Conservation (phyloP, 768 basidiomycete species). For the Boletus rufocinnamomeus region DNA sequence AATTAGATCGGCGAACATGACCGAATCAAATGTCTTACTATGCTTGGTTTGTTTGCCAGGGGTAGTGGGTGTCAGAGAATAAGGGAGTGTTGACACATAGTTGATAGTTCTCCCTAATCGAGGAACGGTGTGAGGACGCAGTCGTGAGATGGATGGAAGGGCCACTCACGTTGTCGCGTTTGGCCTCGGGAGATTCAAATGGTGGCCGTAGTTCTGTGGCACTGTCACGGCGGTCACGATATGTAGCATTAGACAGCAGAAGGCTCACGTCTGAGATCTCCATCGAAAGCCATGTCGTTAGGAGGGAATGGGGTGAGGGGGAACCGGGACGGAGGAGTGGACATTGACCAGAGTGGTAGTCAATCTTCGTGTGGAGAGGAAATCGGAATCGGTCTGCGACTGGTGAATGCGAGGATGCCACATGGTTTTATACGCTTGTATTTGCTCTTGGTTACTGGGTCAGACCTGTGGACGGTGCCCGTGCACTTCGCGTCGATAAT, state of each 20-base stretch:
- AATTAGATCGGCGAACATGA: background rate
- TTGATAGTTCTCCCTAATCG: background rate
- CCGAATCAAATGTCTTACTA: background rate
- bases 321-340: background rate
- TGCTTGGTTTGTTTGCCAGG: background rate
- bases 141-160: background rate
- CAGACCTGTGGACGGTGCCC: too few relatives aligned
- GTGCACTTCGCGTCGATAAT: too few relatives aligned
- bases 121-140: background rate
- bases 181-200: background rate
- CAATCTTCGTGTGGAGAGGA: background rate
- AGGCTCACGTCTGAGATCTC: too few relatives aligned
- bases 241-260: background rate
- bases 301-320: background rate
- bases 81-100: background rate
- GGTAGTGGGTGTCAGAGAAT: background rate
- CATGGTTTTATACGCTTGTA: background rate
- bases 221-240: slow-evolving; percentile 2
- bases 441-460: too few relatives aligned
- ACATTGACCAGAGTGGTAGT: background rate
- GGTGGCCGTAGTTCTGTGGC: background rate
- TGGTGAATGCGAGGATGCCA: background rate
- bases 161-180: slow-evolving; percentile 1
- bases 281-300: background rate
- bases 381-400: background rate